Conservation (phyloP, 345 rosid species). For the Raphanus sativus region DNA sequence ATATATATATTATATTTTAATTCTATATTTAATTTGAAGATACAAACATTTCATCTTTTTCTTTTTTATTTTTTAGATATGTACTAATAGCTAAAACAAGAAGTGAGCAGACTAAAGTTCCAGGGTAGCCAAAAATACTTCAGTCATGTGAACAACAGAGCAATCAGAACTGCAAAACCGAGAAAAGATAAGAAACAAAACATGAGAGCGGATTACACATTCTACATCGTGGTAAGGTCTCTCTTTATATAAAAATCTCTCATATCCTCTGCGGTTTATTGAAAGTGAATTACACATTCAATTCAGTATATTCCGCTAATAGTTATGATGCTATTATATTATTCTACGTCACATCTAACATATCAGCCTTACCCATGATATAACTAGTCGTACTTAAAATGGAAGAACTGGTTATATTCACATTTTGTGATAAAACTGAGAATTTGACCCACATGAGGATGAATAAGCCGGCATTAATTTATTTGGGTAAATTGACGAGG, state of each 20-base stretch:
- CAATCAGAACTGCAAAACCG: background rate
- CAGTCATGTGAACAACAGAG: background rate
- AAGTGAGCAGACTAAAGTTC: background rate
- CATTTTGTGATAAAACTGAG: background rate
- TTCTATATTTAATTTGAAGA: too few species aligned
- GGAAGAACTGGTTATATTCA: background rate
- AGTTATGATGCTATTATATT: background rate
- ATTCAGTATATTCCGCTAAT: background rate
- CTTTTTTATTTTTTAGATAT: background rate
- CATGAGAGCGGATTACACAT: background rate
- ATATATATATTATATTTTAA: too few species aligned
- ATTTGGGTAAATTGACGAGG: background rate
- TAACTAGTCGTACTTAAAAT: background rate
- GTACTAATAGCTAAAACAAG: background rate
- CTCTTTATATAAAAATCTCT: background rate
- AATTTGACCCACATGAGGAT: background rate
- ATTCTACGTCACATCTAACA: background rate
- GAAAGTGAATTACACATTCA: background rate
- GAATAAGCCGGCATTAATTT: background rate
- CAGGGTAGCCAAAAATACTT: background rate
- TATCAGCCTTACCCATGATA: background rate
- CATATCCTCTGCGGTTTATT: background rate
- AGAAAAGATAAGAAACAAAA: background rate
- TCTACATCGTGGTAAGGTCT: background rate
- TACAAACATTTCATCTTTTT: too few species aligned